phyloP scores from a whole-genome alignment of 2,329 filamentous ascomycete genomes.

The Pyrenophora graminea region DNA sequence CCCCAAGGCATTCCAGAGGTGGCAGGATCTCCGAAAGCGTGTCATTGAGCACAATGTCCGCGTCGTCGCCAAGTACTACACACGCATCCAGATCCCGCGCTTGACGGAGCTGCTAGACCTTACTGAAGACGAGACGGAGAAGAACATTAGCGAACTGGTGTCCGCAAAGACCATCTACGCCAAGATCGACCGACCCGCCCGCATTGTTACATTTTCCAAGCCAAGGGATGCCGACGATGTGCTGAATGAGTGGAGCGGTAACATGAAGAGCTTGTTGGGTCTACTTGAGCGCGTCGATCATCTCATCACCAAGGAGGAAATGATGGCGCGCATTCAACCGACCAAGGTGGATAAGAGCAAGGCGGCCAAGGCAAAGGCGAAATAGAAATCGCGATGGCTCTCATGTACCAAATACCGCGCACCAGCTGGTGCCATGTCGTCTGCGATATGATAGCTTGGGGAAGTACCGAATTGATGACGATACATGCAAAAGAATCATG shows the following conservation, averaged over 20 bases:
- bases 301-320: slow-evolving; percentile 99
- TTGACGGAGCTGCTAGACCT: slow-evolving; percentile 90
- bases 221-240: slow-evolving; percentile 93
- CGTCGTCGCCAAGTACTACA: slow-evolving; percentile 98
- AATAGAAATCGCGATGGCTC: slow-evolving; percentile 16
- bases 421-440: not conserved
- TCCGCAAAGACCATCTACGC: slow-evolving; percentile 98
- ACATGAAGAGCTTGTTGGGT: slow-evolving; percentile 92
- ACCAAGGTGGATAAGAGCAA: slow-evolving; percentile 51
- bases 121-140: slow-evolving; percentile 94
- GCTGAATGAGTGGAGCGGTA: slow-evolving; percentile 96
- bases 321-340: slow-evolving; percentile 97
- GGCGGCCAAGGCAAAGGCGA: slow-evolving; percentile 44
- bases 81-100: slow-evolving; percentile 89
- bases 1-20: slow-evolving; percentile 80
- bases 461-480: slow-evolving; percentile 5
- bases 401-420: slow-evolving; percentile 21
- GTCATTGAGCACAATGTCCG: slow-evolving; percentile 99
- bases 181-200: slow-evolving; percentile 92
- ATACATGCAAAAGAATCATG: slow-evolving; percentile 21
- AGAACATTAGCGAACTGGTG: slow-evolving; percentile 96
- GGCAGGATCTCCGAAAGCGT: slow-evolving; percentile 94
- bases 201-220: slow-evolving; percentile 92
- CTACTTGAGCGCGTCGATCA: slow-evolving; percentile 91
- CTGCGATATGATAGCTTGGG: not conserved